Percentiles rank a stretch among this genome's conserved stretches.
Evolutionary conservation across 2,329 filamentous ascomycete genomes (phyloP).

Genomic region (Monosporascus cannonballus): DNA sequence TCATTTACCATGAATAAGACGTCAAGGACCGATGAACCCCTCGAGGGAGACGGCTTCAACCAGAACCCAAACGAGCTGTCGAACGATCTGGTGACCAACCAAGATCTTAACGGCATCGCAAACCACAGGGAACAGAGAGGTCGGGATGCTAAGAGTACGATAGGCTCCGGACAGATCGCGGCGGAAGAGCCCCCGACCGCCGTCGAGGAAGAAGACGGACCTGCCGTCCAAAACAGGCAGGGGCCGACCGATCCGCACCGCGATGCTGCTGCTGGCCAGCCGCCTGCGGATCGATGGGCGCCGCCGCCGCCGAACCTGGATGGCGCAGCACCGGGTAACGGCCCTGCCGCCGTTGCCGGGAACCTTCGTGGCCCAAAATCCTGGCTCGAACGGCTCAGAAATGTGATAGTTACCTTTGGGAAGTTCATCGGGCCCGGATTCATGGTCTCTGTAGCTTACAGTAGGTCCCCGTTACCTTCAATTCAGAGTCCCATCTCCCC

Average conservation of each 20-base stretch:
- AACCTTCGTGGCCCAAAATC: slow-evolving; percentile 4
- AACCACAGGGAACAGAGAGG: slow-evolving; percentile 31
- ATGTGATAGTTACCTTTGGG: slow-evolving; percentile 39
- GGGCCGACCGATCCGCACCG: neutral
- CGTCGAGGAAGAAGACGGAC: slow-evolving; percentile 10
- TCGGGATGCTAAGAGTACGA: slow-evolving; percentile 15
- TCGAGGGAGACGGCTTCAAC: slow-evolving; percentile 38
- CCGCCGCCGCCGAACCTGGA: neutral
- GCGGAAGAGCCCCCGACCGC: slow-evolving; percentile 11
- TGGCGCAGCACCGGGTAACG: neutral
- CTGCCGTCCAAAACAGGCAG: neutral
- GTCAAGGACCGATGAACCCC: slow-evolving; percentile 33
- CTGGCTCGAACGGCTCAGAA: slow-evolving; percentile 12
- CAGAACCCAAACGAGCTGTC: slow-evolving; percentile 49
- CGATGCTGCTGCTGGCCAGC: neutral
- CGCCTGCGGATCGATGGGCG: neutral
- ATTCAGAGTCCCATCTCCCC: too few relatives aligned
- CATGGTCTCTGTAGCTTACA: slow-evolving; percentile 55
- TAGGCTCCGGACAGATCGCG: slow-evolving; percentile 21
- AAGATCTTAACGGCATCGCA: slow-evolving; percentile 47
- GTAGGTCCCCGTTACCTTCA: slow-evolving; percentile 26
- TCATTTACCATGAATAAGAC: slow-evolving; percentile 23
- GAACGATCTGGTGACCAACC: slow-evolving; percentile 50
- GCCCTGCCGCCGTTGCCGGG: slow-evolving; percentile 1
- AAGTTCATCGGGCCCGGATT: slow-evolving; percentile 63